Evolutionary conservation across 1,284 basidiomycete species (phyloP).

Genomic region (Papiliotrema terrestris): DNA sequence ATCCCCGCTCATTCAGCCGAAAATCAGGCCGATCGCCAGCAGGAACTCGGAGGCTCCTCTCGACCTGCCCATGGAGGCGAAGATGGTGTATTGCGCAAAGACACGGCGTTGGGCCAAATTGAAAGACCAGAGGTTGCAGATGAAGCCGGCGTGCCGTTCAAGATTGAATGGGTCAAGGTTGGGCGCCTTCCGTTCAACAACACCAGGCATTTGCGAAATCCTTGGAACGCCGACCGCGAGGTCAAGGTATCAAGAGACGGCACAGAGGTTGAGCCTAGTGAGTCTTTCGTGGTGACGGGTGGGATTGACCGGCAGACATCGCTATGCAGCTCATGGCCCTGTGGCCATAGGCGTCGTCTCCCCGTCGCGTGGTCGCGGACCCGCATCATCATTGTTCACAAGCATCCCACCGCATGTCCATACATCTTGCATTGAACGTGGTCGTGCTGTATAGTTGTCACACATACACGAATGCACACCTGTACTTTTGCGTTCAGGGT

Average conservation of each 20-base stretch:
- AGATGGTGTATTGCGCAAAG: slow-evolving; percentile 35
- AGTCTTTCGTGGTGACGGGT: slow-evolving; percentile 12
- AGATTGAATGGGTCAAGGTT: slow-evolving; percentile 77
- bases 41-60: slow-evolving; percentile 16
- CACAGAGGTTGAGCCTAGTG: slow-evolving; percentile 78
- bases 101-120: slow-evolving; percentile 23
- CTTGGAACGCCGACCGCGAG: slow-evolving; percentile 88
- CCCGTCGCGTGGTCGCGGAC: too few species aligned
- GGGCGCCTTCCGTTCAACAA: slow-evolving; percentile 70
- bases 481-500: too few species aligned
- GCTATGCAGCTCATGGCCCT: slow-evolving; percentile 70
- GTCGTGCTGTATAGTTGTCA: not conserved
- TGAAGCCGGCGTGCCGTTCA: slow-evolving; percentile 65
- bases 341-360: slow-evolving; percentile 56
- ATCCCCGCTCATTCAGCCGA: slow-evolving; percentile 4
- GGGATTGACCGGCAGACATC: slow-evolving; percentile 49
- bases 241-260: slow-evolving; percentile 90
- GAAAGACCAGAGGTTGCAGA: slow-evolving; percentile 8
- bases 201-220: slow-evolving; percentile 77
- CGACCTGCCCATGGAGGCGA: slow-evolving; percentile 17
- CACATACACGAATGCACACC: too few species aligned
- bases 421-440: not conserved
- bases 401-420: not conserved
- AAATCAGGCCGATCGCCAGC: slow-evolving; percentile 14
- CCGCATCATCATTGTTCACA: not conserved